phyloP scores from a whole-genome alignment of 306 rosid genomes.

The Luffa aegyptiaca region DNA sequence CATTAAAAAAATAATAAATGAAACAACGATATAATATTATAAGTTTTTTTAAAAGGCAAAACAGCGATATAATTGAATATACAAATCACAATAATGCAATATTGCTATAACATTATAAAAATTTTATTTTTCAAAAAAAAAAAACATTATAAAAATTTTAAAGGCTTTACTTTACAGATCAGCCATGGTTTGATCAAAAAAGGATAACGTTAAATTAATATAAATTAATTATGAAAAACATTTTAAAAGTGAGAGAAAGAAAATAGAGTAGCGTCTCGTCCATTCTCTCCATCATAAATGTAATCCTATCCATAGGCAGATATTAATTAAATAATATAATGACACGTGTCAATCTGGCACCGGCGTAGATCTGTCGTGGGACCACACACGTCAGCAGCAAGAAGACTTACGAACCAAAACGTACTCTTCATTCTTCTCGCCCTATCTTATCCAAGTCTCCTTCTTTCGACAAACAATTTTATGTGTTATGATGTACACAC shows the following conservation, averaged over 20 bases:
- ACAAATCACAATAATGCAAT: neutral
- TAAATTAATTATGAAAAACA: too few species aligned
- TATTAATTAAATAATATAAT: neutral
- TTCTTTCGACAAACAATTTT: too few species aligned
- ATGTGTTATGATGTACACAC: too few species aligned
- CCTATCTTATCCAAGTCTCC: neutral
- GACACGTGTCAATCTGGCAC: neutral
- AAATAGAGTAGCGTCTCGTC: neutral
- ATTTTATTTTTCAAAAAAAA: too few species aligned
- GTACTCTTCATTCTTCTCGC: neutral
- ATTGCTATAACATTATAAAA: too few species aligned
- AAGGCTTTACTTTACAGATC: neutral
- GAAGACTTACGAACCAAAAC: neutral
- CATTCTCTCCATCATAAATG: neutral
- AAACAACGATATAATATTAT: too few species aligned
- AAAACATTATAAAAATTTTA: too few species aligned
- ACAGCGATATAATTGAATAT: neutral
- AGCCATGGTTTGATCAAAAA: neutral
- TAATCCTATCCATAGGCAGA: neutral
- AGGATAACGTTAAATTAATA: neutral
- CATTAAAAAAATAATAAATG: too few species aligned
- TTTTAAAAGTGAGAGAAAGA: neutral
- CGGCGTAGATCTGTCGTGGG: neutral
- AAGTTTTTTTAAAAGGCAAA: too few species aligned
- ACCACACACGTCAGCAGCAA: neutral